Conservation (phyloP, 208 protist species). For the Herpetomonas samuelpessoai region DNA sequence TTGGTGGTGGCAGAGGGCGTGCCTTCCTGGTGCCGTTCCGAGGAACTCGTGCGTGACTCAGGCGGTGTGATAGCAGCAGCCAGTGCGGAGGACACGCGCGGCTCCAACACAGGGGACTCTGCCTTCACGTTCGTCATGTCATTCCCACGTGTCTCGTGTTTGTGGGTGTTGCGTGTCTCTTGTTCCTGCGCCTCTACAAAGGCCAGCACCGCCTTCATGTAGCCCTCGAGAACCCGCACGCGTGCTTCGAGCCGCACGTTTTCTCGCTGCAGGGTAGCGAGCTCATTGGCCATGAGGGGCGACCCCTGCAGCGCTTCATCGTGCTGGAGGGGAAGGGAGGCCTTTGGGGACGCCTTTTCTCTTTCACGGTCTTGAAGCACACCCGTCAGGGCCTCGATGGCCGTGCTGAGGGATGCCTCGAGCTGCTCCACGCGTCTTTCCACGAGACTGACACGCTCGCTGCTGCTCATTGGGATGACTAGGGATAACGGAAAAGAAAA, state of each 20-base stretch:
- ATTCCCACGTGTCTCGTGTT: no score
- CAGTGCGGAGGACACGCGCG: no score
- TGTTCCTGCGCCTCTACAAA: constrained; percentile 1
- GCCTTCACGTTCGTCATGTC: no score
- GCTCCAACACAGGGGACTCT: no score
- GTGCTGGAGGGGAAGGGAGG: neutral
- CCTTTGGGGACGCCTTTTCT: neutral
- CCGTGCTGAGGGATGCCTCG: constrained; percentile 1
- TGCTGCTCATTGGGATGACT: constrained; percentile 8
- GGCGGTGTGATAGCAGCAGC: no score
- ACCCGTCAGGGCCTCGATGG: neutral
- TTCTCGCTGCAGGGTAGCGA: neutral
- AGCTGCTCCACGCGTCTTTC: constrained; percentile 2
- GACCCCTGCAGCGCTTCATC: no score
- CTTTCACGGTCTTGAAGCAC: neutral
- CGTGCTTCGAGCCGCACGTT: neutral
- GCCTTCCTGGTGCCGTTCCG: no score
- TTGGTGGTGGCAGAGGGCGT: no score
- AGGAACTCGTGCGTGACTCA: no score
- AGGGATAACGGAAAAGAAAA: neutral
- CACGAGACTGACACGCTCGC: neutral
- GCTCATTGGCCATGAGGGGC: neutral
- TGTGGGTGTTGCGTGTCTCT: no score
- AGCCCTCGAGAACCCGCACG: neutral
- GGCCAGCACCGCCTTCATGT: constrained; percentile 4